These are phyloP conservation scores for Zoysia japonica DNA, from an alignment of 176 grass and related monocot genomes.

Conservation along the genomic window DNA sequence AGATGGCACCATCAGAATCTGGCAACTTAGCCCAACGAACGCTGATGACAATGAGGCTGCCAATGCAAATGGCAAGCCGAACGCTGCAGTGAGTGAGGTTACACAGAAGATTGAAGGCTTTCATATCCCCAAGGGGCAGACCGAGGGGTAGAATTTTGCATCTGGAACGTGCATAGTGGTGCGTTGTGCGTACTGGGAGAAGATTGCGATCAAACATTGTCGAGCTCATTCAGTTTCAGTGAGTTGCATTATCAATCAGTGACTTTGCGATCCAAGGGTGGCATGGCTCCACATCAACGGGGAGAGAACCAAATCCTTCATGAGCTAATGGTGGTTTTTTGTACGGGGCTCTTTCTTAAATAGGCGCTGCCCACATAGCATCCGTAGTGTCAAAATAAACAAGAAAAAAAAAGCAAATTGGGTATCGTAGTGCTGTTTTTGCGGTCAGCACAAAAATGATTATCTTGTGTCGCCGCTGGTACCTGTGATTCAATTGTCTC, in stretches of 20 bases:
- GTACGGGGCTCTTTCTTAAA: conserved; percentile 20
- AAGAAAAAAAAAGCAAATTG: conserved; percentile 17
- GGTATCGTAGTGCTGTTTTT: neutral
- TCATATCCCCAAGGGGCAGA: conserved; percentile 54
- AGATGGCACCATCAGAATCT: conserved; percentile 94
- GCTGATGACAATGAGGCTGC: conserved; percentile 56
- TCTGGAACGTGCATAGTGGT: conserved; percentile 8
- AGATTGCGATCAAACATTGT: conserved; percentile 12
- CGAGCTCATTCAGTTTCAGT: neutral
- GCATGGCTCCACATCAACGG: neutral
- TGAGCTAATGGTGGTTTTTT: conserved; percentile 31
- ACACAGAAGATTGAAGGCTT: conserved; percentile 84
- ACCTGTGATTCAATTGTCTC: neutral
- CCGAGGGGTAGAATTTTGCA: conserved; percentile 48
- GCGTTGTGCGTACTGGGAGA: conserved; percentile 31
- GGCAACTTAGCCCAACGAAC: conserved; percentile 62
- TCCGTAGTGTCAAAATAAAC: conserved; percentile 44
- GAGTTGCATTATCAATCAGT: neutral
- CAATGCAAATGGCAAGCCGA: conserved; percentile 54
- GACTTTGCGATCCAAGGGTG: conserved; percentile 6
- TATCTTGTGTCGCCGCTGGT: neutral
- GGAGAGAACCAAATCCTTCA: neutral
- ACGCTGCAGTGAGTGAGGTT: conserved; percentile 62
- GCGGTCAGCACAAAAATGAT: neutral
- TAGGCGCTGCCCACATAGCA: conserved; percentile 27